These are phyloP conservation scores for Meyerozyma carpophila DNA, from an alignment of 1,139 yeast genomes.

Conservation along the genomic window DNA sequence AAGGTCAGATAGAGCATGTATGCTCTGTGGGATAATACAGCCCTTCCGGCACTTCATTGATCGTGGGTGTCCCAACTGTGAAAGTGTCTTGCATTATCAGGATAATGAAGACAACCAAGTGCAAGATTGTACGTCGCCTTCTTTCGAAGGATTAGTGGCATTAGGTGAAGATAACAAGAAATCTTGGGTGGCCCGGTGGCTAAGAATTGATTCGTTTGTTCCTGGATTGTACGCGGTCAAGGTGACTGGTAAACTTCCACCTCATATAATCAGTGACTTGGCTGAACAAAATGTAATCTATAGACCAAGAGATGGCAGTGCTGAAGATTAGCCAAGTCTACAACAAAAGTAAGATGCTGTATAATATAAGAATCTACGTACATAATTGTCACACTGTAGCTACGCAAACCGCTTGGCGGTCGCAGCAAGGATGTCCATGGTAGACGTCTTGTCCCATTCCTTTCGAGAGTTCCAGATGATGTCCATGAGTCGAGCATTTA, in stretches of 20 bases:
- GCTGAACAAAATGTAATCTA: conserved; percentile 72
- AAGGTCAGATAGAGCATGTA: conserved; percentile 88
- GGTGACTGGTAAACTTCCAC: conserved; percentile 87
- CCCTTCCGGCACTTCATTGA: conserved; percentile 67
- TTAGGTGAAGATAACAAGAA: conserved; percentile 72
- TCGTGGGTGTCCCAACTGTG: conserved; percentile 97
- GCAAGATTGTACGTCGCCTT: conserved; percentile 92
- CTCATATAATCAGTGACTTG: conserved; percentile 71
- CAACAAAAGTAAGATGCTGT: not conserved
- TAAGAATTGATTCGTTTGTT: conserved; percentile 82
- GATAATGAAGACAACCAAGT: conserved; percentile 80
- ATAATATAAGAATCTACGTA: not conserved
- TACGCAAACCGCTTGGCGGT: conserved; percentile 8
- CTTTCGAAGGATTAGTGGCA: conserved; percentile 94
- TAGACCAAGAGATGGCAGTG: conserved; percentile 96
- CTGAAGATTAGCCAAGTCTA: conserved; percentile 50
- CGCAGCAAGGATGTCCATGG: conserved; percentile 23
- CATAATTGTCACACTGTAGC: not conserved
- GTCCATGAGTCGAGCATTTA: conserved; percentile 70
- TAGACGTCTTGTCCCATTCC: conserved; percentile 57
- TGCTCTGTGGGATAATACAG: conserved; percentile 93
- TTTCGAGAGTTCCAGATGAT: conserved; percentile 67
- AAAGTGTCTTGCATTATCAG: conserved; percentile 70
- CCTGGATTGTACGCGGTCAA: conserved; percentile 93
- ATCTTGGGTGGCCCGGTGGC: conserved; percentile 98